A percentile compares a stretch with the other conserved stretches of the same genome.
These are phyloP conservation scores for Wickerhamiella occidentalis DNA, from an alignment of 805 yeast genomes.

Conservation along the genomic window DNA sequence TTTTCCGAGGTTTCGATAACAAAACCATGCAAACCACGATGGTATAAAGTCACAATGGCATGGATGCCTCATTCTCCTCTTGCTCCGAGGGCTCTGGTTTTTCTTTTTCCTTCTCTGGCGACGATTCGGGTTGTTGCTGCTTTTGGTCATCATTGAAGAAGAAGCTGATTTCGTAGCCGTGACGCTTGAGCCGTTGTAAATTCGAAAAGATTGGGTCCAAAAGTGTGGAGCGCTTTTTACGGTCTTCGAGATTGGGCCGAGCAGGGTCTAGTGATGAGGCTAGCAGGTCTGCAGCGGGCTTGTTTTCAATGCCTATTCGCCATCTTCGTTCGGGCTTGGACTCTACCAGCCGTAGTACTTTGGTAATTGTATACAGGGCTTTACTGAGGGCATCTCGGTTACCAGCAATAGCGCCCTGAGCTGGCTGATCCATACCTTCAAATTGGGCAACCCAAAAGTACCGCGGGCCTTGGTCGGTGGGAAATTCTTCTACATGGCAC, in stretches of 20 bases:
- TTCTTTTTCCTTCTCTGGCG: neutral
- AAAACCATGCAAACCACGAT: too few relatives aligned
- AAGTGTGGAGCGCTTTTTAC: slow-evolving; percentile 4
- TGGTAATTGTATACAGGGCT: slow-evolving; percentile 5
- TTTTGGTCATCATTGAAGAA: neutral
- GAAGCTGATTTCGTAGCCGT: slow-evolving; percentile 12
- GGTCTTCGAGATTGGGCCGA: neutral
- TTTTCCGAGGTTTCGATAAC: too few relatives aligned
- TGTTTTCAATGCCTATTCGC: slow-evolving; percentile 4
- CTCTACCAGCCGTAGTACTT: slow-evolving; percentile 12
- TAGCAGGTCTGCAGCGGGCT: slow-evolving; percentile 1
- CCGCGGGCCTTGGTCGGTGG: slow-evolving; percentile 7
- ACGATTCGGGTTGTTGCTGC: neutral
- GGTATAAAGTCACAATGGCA: too few relatives aligned
- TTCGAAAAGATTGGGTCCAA: slow-evolving; percentile 11
- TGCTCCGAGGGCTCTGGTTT: neutral
- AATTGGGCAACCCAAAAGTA: neutral
- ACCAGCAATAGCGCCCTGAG: neutral
- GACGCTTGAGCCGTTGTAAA: slow-evolving; percentile 12
- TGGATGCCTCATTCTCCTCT: too few relatives aligned
- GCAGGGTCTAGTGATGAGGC: neutral
- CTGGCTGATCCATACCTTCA: neutral
- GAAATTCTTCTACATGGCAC: slow-evolving; percentile 5
- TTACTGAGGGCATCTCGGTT: slow-evolving; percentile 5
- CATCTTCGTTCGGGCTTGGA: slow-evolving; percentile 10